These are phyloP conservation scores for Boletus subparvulus DNA, from an alignment of 768 basidiomycete genomes.

Conservation along the genomic window DNA sequence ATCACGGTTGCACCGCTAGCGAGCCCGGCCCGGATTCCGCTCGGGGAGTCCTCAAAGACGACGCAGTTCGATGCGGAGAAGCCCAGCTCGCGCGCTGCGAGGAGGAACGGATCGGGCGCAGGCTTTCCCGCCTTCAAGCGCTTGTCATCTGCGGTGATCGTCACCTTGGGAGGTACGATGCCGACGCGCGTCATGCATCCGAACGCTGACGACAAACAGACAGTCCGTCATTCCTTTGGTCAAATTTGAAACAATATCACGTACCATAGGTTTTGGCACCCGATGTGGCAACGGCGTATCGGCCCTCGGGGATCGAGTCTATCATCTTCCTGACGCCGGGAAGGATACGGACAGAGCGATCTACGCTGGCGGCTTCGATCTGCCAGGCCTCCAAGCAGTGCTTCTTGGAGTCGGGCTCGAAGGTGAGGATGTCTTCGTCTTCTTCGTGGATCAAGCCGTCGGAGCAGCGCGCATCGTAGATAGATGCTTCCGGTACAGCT, in stretches of 20 bases:
- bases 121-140: constrained; percentile 67
- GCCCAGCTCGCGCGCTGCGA: constrained; percentile 58
- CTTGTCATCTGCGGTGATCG: constrained; percentile 76
- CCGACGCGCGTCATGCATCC: constrained; percentile 73
- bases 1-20: constrained; percentile 73
- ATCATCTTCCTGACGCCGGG: constrained; percentile 70
- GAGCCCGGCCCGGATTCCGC: constrained; percentile 65
- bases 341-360: constrained; percentile 67
- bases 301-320: constrained; percentile 60
- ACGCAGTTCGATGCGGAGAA: constrained; percentile 60
- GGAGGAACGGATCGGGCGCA: constrained; percentile 62
- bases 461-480: constrained; percentile 20
- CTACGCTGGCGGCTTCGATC: constrained; percentile 52
- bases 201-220: constrained; percentile 38
- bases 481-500: constrained; percentile 31
- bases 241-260: constrained; percentile 17
- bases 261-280: constrained; percentile 69
- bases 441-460: constrained; percentile 35
- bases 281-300: constrained; percentile 71
- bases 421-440: constrained; percentile 34
- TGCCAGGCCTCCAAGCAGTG: constrained; percentile 51
- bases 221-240: neutral
- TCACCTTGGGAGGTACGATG: constrained; percentile 63
- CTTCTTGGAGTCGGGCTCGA: constrained; percentile 28
- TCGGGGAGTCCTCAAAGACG: constrained; percentile 75